Evolutionary conservation across 495 filamentous ascomycete genomes (phyloP).

Genomic region (Cercophora newfieldiana): DNA sequence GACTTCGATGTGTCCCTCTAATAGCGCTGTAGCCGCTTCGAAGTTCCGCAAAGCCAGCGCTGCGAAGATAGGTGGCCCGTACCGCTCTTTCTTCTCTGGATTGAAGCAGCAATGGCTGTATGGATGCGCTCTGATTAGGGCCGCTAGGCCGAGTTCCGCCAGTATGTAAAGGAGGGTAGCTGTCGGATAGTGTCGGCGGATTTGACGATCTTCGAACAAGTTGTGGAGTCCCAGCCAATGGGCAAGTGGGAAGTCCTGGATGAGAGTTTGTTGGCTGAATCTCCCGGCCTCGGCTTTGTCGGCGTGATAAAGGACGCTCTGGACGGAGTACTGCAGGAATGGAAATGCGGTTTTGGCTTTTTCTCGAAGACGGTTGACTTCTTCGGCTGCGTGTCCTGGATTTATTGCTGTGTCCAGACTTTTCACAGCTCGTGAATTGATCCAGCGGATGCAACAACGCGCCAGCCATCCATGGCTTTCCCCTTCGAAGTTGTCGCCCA

Average conservation of each 20-base stretch:
- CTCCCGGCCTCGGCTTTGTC: neutral
- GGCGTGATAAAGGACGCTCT: constrained; percentile 6
- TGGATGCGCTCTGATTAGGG: constrained; percentile 38
- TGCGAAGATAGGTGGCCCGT: constrained; percentile 50
- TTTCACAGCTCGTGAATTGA: neutral
- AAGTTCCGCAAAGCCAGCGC: constrained; percentile 36
- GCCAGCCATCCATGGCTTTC: constrained; percentile 29
- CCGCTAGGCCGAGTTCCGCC: constrained; percentile 17
- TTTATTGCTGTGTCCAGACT: neutral
- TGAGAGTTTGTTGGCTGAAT: neutral
- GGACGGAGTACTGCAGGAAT: constrained; percentile 2
- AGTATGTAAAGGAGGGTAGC: neutral
- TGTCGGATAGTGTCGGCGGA: neutral
- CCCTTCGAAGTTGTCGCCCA: constrained; percentile 27
- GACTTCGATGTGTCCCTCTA: constrained; percentile 19
- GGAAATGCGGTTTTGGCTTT: neutral
- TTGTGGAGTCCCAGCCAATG: constrained; percentile 8
- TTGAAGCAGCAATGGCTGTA: constrained; percentile 27
- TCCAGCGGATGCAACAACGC: constrained; percentile 4
- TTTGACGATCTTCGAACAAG: neutral
- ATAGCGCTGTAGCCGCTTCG: constrained; percentile 30
- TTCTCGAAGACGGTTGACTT: neutral
- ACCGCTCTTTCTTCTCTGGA: constrained; percentile 37
- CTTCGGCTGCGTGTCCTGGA: neutral
- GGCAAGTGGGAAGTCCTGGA: neutral